phyloP scores from a whole-genome alignment of 768 basidiomycete species.

The Podaxis carcinomalis region DNA sequence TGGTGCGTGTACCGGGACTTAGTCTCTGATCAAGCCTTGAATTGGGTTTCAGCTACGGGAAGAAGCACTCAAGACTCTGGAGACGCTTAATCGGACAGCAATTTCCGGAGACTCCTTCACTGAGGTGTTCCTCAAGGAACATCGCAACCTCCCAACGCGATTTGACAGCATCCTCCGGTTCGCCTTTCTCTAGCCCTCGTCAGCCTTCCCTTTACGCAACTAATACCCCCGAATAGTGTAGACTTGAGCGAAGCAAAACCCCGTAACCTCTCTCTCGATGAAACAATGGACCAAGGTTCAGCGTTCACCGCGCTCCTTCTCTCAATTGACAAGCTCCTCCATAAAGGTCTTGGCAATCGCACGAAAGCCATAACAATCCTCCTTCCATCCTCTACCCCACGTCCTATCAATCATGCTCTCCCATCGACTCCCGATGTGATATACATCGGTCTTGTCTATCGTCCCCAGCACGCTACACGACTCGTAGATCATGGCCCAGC shows the following conservation, averaged over 20 bases:
- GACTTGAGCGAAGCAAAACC: constrained; percentile 47
- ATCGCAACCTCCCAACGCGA: constrained; percentile 55
- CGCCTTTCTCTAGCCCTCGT: constrained; percentile 17
- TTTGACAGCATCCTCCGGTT: constrained; percentile 75
- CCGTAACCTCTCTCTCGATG: constrained; percentile 37
- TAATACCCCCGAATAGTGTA: constrained; percentile 36
- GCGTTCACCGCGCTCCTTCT: constrained; percentile 50
- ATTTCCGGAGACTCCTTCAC: constrained; percentile 60
- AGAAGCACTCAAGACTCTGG: constrained; percentile 74
- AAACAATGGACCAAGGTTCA: constrained; percentile 58
- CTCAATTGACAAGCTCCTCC: constrained; percentile 45
- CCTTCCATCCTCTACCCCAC: constrained; percentile 40
- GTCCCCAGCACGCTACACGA: constrained; percentile 69
- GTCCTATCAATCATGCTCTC: constrained; percentile 49
- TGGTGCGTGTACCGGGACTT: constrained; percentile 43
- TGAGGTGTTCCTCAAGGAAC: constrained; percentile 69
- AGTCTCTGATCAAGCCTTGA: neutral
- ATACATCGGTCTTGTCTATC: constrained; percentile 72
- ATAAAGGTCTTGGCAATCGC: constrained; percentile 71
- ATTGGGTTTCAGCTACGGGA: constrained; percentile 51
- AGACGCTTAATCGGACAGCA: constrained; percentile 47
- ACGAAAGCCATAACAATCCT: constrained; percentile 61
- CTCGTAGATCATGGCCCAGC: constrained; percentile 92
- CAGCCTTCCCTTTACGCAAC: neutral
- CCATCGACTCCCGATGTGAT: constrained; percentile 47